A percentile compares a stretch with the other conserved stretches of the same genome.
These are phyloP conservation scores for Nematocida homosporus DNA, from an alignment of 371 early-diverging fungal species.

Conservation along the genomic window DNA sequence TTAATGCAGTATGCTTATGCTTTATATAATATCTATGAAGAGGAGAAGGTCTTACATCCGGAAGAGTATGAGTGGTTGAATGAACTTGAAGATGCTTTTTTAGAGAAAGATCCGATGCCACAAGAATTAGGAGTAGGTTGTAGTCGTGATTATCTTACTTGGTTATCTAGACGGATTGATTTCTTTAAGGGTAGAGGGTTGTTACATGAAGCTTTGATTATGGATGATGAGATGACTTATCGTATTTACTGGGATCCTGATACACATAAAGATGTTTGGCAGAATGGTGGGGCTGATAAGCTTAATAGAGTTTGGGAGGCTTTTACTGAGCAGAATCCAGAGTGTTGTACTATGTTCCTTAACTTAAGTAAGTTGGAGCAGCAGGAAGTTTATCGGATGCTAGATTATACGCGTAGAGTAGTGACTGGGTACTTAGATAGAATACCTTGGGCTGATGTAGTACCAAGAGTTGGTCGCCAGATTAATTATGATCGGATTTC, in stretches of 20 bases:
- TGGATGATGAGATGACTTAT: neutral
- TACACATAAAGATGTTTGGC: neutral
- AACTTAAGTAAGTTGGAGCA: neutral
- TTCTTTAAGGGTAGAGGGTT: conserved; percentile 4
- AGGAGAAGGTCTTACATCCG: neutral
- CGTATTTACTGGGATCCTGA: neutral
- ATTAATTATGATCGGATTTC: too few species aligned
- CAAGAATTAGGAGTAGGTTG: neutral
- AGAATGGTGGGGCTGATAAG: neutral
- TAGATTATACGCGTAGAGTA: neutral
- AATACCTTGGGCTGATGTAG: too few species aligned
- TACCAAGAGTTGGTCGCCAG: too few species aligned
- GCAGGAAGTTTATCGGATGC: neutral
- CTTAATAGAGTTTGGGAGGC: neutral
- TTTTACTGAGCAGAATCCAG: neutral
- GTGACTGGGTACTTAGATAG: too few species aligned
- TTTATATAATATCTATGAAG: neutral
- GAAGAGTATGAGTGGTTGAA: neutral
- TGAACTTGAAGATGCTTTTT: neutral
- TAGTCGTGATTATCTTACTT: neutral
- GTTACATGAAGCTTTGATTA: neutral
- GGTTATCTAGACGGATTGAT: conserved; percentile 11
- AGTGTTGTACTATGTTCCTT: neutral
- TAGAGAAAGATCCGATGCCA: conserved; percentile 1
- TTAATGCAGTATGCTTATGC: conserved; percentile 8